phyloP scores from a whole-genome alignment of 2,329 filamentous ascomycete species.

The Aureobasidium namibiae region DNA sequence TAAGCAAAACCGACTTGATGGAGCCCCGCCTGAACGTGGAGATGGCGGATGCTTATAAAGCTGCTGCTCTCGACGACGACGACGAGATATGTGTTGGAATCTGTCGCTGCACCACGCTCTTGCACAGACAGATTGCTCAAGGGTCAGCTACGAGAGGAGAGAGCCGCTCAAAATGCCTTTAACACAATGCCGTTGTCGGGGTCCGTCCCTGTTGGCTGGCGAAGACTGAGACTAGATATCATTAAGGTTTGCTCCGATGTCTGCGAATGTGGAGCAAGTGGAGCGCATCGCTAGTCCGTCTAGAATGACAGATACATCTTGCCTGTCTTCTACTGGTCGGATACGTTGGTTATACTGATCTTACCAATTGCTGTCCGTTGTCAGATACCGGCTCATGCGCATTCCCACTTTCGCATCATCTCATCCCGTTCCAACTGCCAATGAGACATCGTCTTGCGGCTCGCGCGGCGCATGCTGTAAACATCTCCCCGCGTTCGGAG shows the following conservation, averaged over 20 bases:
- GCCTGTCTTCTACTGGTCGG: background rate
- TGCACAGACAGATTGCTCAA: background rate
- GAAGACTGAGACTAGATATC: background rate
- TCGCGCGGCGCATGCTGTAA: background rate
- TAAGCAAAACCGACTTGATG: background rate
- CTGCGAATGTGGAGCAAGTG: constrained; percentile 1
- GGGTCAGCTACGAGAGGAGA: background rate
- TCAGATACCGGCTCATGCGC: background rate
- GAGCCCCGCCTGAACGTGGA: constrained; percentile 4
- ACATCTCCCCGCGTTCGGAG: background rate
- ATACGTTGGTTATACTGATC: background rate
- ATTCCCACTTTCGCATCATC: background rate
- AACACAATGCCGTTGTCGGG: background rate
- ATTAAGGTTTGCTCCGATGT: constrained; percentile 7
- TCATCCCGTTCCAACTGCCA: background rate
- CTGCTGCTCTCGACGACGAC: background rate
- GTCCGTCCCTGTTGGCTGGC: background rate
- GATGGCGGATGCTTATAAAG: constrained; percentile 5
- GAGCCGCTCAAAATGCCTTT: background rate
- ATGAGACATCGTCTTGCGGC: background rate
- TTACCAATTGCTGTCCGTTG: background rate
- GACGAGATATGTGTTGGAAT: background rate
- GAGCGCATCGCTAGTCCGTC: background rate
- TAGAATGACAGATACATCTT: background rate
- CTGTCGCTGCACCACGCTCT: background rate